Percentiles rank a stretch among this genome's conserved stretches.
These are phyloP conservation scores for Geotrichum carabidarum DNA, from an alignment of 1,139 yeast species.

Conservation along the genomic window DNA sequence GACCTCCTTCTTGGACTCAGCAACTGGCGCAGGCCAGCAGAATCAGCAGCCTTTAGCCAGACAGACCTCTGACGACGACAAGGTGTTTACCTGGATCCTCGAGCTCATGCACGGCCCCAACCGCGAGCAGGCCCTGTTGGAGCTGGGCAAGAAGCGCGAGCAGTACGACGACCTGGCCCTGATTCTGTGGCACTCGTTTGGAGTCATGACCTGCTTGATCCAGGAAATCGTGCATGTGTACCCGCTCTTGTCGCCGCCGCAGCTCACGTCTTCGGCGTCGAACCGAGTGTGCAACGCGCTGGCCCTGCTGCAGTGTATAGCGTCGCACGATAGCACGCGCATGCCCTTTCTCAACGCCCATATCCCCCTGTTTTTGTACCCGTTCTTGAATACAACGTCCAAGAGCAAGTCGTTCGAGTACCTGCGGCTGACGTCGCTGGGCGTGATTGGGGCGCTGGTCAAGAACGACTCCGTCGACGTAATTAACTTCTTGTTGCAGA, in stretches of 20 bases:
- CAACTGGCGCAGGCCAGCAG: background rate
- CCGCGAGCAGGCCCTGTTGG: conserved; percentile 86
- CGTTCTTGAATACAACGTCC: conserved; percentile 86
- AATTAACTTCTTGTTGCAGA: conserved; percentile 78
- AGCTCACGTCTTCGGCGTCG: conserved; percentile 77
- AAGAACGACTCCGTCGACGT: conserved; percentile 96
- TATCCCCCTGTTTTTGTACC: conserved; percentile 85
- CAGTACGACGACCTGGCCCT: conserved; percentile 90
- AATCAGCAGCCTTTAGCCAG: background rate
- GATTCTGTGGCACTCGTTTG: conserved; percentile 92
- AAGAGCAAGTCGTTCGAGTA: conserved; percentile 92
- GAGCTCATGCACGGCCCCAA: conserved; percentile 87
- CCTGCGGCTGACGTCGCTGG: conserved; percentile 82
- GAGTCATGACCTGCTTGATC: conserved; percentile 86
- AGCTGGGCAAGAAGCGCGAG: conserved; percentile 89
- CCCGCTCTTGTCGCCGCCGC: conserved; percentile 87
- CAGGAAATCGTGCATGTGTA: conserved; percentile 89
- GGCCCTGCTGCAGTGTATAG: conserved; percentile 92
- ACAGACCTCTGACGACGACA: conserved; percentile 51
- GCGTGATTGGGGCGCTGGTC: conserved; percentile 94
- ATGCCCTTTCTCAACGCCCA: conserved; percentile 81
- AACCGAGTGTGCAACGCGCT: conserved; percentile 94
- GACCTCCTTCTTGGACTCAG: background rate
- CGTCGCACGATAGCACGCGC: conserved; percentile 89
- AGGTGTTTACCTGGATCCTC: conserved; percentile 84